Base-by-base conservation (phyloP, 495 filamentous ascomycete genomes). In the Peziza echinospora region DNA sequence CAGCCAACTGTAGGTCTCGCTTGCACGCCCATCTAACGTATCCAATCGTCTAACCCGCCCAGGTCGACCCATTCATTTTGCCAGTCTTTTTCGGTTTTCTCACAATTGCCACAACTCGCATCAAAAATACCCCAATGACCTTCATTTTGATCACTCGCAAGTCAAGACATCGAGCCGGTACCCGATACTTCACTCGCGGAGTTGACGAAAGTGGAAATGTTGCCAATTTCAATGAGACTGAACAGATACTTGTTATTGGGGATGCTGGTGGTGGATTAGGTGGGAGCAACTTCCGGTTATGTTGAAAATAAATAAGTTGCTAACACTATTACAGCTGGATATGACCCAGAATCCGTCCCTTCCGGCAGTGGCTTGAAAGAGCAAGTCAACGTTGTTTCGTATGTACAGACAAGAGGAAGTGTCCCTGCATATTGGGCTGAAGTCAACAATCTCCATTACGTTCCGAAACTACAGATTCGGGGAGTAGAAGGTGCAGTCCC, bases 171-270 rank as follows among this genome's bases (percentile, higher is more conserved):
- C 71, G 86, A 49, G 87, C 72, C 11, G 89, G 89, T 21, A 96
- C 89, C 5, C 67, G 89, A 60, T 94, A 94, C 66, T 84, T 96
- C 59, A 86, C 91, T 0, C 76, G 89, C 44, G 89, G 89, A 25
- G 71, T 94, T 19, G 87, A 97, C 57, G 84, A 93, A 47, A 64
- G 83, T 50, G 89, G 89, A n/a, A 72, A 94, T 59, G 91, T 84
- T 5, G 80, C 84, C 17, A 97, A 97, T 57, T 97, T 84, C 70
- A 97, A 97, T 56, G 89, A 97, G 65, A 96, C 91, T 0, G 89
- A 97, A 57, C 91, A 96, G 59, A 67, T 82, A 43, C 67, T 91
- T 37, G 72, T 97, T 26, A 61, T 97, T 51, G 93, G 93, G 54
- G 89, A 92, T 60, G 65, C 66, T 25, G 67, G 70, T 4, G 71